Evolutionary conservation across 805 yeast genomes (phyloP).

Genomic region (Blastobotrys chiropterorum): DNA sequence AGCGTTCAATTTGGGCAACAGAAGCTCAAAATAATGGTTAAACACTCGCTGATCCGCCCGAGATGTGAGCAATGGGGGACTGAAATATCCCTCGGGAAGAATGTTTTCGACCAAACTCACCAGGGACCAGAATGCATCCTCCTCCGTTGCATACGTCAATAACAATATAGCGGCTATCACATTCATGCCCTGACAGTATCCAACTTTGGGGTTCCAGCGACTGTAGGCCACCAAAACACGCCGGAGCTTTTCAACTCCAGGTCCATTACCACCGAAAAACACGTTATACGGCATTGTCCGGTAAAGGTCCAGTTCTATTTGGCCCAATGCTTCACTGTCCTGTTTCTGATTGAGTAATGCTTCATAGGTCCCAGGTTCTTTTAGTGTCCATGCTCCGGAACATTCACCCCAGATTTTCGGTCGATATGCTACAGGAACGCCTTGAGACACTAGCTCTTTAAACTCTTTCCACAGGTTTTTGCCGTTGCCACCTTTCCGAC

Average conservation of each 20-base stretch:
- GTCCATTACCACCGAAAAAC: conserved; percentile 48
- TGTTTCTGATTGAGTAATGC: conserved; percentile 22
- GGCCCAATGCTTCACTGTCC: conserved; percentile 35
- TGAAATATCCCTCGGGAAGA: conserved; percentile 40
- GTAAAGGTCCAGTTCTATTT: conserved; percentile 47
- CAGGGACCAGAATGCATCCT: conserved; percentile 50
- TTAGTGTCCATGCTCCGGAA: conserved; percentile 42
- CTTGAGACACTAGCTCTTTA: conserved; percentile 35
- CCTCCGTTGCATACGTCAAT: conserved; percentile 40
- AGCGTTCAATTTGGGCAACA: conserved; percentile 36
- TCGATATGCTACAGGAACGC: conserved; percentile 45
- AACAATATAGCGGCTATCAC: conserved; percentile 49
- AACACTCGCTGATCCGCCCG: conserved; percentile 38
- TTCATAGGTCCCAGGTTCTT: conserved; percentile 44
- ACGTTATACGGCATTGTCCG: conserved; percentile 51
- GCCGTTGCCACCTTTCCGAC: conserved; percentile 13
- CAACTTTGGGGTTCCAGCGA: conserved; percentile 41
- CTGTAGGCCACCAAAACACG: conserved; percentile 46
- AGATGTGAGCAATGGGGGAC: conserved; percentile 32
- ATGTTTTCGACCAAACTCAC: conserved; percentile 44
- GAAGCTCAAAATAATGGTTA: conserved; percentile 31
- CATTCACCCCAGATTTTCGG: conserved; percentile 48
- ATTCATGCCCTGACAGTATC: conserved; percentile 59
- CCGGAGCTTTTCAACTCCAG: conserved; percentile 43
- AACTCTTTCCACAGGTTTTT: conserved; percentile 28